Evolutionary conservation across 2,329 filamentous ascomycete species (phyloP).

Genomic region (Amphichorda felina): DNA sequence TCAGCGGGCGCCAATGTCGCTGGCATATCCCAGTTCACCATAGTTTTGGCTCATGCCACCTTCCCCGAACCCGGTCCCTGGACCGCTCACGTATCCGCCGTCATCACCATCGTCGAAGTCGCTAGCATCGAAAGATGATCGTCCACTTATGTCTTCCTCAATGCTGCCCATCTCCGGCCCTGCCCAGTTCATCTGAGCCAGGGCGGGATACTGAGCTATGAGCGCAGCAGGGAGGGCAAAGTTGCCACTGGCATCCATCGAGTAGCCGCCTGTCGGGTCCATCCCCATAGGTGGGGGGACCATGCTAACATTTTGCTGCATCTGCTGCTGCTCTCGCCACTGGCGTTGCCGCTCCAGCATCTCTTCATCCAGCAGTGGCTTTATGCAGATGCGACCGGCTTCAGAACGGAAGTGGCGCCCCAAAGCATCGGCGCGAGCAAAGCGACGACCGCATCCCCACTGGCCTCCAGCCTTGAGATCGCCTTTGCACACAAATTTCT

Average conservation of each 20-base stretch:
- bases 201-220: conserved; percentile 80
- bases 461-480: conserved; percentile 70
- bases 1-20: conserved; percentile 36
- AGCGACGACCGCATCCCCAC: conserved; percentile 89
- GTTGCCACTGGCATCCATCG: conserved; percentile 40
- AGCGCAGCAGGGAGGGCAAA: conserved; percentile 77
- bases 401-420: conserved; percentile 93
- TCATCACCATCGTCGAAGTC: conserved; percentile 68
- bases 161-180: conserved; percentile 52
- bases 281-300: conserved; percentile 32
- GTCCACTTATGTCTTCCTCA: conserved; percentile 66
- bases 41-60: conserved; percentile 43
- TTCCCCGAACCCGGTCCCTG: conserved; percentile 48
- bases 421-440: conserved; percentile 88
- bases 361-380: conserved; percentile 93
- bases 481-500: conserved; percentile 96
- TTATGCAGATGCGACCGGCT: conserved; percentile 91
- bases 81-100: conserved; percentile 52
- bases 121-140: conserved; percentile 72
- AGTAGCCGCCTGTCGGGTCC: conserved; percentile 46
- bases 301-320: conserved; percentile 41
- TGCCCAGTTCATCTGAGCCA: conserved; percentile 84
- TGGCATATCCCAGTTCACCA: conserved; percentile 39
- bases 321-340: conserved; percentile 60
- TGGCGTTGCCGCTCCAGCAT: conserved; percentile 66